Conservation (phyloP, 345 rosid genomes). For the Eucalyptus tenuipes region DNA sequence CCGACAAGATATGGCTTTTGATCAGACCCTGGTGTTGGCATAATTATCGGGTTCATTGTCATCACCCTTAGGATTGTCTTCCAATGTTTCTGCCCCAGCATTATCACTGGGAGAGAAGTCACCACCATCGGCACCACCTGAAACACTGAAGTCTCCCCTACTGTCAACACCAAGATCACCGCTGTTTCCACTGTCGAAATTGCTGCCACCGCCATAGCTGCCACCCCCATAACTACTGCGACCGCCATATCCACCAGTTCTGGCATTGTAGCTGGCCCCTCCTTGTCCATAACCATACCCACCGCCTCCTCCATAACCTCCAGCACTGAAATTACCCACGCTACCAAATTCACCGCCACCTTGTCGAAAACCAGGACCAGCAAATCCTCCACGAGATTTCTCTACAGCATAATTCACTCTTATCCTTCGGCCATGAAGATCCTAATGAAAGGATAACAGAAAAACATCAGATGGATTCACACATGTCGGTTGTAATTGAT, state of each 20-base stretch:
- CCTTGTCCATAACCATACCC: conserved; percentile 16
- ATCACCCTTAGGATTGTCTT: background rate
- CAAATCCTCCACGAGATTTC: conserved; percentile 16
- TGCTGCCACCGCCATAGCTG: background rate
- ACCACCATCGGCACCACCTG: conserved; percentile 11
- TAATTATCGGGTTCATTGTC: background rate
- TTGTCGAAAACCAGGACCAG: background rate
- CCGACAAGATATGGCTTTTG: background rate
- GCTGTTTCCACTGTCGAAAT: background rate
- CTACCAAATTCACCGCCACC: background rate
- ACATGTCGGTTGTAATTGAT: background rate
- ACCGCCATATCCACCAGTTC: background rate
- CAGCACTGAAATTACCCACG: background rate
- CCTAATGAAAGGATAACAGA: conserved; percentile 16
- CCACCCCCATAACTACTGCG: background rate
- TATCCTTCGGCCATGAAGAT: conserved; percentile 55
- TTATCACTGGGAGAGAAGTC: conserved; percentile 1
- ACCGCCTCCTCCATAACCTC: background rate
- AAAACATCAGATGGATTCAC: background rate
- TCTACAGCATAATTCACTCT: conserved; percentile 73
- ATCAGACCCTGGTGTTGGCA: background rate
- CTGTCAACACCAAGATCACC: background rate
- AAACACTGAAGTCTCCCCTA: background rate
- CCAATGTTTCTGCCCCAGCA: background rate
- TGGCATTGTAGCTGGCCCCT: conserved; percentile 18